Percentiles rank a stretch among this genome's conserved stretches.
Evolutionary conservation across 306 rosid genomes (phyloP).

Genomic region (Lathyrus tuberosus): DNA sequence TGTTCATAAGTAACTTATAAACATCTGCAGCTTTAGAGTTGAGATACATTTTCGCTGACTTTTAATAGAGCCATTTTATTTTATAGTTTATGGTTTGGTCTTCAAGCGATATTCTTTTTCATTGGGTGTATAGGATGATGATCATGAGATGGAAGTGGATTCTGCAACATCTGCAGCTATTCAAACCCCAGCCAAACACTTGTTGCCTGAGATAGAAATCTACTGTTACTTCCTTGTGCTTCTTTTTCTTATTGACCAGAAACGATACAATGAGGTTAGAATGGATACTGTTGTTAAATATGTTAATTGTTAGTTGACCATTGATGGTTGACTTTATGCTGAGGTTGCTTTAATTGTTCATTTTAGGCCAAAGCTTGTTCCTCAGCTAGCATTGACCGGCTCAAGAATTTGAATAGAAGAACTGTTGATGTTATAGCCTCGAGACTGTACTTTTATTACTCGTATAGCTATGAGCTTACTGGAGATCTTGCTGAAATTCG

Average conservation of each 20-base stretch:
- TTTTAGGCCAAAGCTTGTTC: constrained; percentile 90
- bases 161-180: constrained; percentile 72
- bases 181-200: constrained; percentile 63
- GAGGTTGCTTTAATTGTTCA: constrained; percentile 8
- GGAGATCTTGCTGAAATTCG: constrained; percentile 95
- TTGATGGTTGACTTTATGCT: background rate
- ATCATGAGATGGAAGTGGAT: constrained; percentile 94
- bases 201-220: constrained; percentile 87
- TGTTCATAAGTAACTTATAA: background rate
- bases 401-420: constrained; percentile 85
- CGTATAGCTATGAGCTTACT: constrained; percentile 84
- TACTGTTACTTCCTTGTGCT: constrained; percentile 79
- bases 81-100: constrained; percentile 1
- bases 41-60: background rate
- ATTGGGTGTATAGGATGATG: constrained; percentile 62
- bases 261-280: constrained; percentile 74
- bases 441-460: constrained; percentile 85
- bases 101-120: constrained; percentile 15
- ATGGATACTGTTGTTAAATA: background rate
- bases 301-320: background rate
- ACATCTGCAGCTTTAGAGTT: background rate
- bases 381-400: constrained; percentile 79
- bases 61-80: background rate
- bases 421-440: constrained; percentile 93
- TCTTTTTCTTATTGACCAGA: constrained; percentile 89